These are phyloP conservation scores for Paragyromitra xinjiangensis DNA, from an alignment of 495 filamentous ascomycete species.

Conservation along the genomic window DNA sequence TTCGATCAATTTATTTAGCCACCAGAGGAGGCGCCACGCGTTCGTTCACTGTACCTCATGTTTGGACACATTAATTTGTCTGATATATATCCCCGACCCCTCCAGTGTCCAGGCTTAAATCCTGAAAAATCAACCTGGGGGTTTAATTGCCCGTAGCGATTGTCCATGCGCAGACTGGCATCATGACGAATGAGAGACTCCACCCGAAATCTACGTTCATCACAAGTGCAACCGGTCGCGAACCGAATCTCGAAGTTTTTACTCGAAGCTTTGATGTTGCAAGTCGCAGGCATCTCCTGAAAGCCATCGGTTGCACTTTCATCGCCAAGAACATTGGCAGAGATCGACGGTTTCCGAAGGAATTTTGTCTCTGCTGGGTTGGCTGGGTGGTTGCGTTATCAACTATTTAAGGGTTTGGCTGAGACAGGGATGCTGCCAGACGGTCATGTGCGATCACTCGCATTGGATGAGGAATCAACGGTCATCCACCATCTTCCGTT, in stretches of 20 bases:
- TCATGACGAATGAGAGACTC: not conserved
- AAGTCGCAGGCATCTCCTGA: slow-evolving; percentile 18
- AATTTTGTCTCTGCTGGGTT: slow-evolving; percentile 1
- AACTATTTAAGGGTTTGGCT: slow-evolving; percentile 4
- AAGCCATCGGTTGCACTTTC: slow-evolving; percentile 16
- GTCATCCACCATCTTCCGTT: not conserved
- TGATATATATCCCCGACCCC: slow-evolving; percentile 35
- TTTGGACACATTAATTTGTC: slow-evolving; percentile 24
- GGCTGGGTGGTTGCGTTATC: slow-evolving; percentile 9
- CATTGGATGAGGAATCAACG: not conserved
- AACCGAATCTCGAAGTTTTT: not conserved
- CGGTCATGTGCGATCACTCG: slow-evolving; percentile 32
- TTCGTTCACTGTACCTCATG: not conserved
- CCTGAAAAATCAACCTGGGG: slow-evolving; percentile 5
- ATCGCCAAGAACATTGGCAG: slow-evolving; percentile 4
- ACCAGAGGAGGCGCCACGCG: slow-evolving; percentile 20
- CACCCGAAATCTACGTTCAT: not conserved
- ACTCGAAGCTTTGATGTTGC: slow-evolving; percentile 20
- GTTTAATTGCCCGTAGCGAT: slow-evolving; percentile 9
- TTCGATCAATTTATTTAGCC: slow-evolving; percentile 4
- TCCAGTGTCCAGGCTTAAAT: not conserved
- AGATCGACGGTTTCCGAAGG: slow-evolving; percentile 13
- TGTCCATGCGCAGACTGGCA: slow-evolving; percentile 1
- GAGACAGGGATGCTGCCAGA: not conserved
- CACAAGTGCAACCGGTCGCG: not conserved